phyloP scores from a whole-genome alignment of 352 stramenopile species.

The Phytophthora europaea region DNA sequence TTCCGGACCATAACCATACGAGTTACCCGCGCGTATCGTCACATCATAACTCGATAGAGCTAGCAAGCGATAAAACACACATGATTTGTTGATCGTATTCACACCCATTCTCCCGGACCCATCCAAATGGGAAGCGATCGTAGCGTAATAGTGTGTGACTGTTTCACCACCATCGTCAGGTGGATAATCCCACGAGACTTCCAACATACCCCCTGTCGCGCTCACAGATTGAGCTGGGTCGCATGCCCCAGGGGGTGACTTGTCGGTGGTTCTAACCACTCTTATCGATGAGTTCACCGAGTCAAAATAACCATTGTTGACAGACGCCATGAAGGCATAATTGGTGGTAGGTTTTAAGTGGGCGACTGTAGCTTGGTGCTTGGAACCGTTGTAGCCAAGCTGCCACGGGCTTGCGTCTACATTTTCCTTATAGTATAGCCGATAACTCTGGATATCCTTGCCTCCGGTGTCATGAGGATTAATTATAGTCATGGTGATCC shows the following conservation, averaged over 20 bases:
- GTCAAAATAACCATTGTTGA: slow-evolving; percentile 55
- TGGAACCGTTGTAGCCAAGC: slow-evolving; percentile 39
- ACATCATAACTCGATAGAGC: slow-evolving; percentile 53
- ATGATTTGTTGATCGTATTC: slow-evolving; percentile 23
- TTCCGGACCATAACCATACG: slow-evolving; percentile 41
- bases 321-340: slow-evolving; percentile 54
- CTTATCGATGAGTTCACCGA: slow-evolving; percentile 55
- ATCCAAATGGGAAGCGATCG: slow-evolving; percentile 37
- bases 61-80: slow-evolving; percentile 52
- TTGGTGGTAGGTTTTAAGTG: slow-evolving; percentile 32
- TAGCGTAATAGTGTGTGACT: slow-evolving; percentile 45
- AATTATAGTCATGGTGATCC: slow-evolving; percentile 54
- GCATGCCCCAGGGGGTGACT: slow-evolving; percentile 64
- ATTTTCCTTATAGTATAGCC: slow-evolving; percentile 51
- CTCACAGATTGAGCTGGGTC: slow-evolving; percentile 17
- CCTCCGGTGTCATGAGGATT: slow-evolving; percentile 64
- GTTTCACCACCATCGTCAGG: slow-evolving; percentile 47
- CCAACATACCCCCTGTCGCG: slow-evolving; percentile 57
- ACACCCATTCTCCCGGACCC: slow-evolving; percentile 36
- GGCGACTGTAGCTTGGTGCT: slow-evolving; percentile 45
- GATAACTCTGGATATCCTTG: slow-evolving; percentile 44
- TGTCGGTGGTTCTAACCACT: slow-evolving; percentile 41
- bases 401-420: slow-evolving; percentile 36
- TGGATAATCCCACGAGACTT: slow-evolving; percentile 54
- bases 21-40: slow-evolving; percentile 55